Base-by-base conservation (phyloP, 345 rosid species). In the Garcia nutans region DNA sequence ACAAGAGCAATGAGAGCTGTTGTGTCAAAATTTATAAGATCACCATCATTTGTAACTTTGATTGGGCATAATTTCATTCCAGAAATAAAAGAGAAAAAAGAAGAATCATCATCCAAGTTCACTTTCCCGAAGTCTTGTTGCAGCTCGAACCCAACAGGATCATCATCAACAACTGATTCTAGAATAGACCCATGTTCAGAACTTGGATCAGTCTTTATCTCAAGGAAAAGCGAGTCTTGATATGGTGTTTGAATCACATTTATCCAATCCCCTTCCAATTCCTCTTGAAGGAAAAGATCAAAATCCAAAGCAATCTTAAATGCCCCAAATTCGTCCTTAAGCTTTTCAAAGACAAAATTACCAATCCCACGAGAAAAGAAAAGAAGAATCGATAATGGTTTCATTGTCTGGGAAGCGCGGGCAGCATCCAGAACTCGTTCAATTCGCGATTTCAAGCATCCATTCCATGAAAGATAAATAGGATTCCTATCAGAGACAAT, bases 401-500 rank as follows among this genome's bases (percentile, higher is more conserved):
- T 86, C 8, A 90, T 66, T 20, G 72, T 76, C 17, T 9, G 71
- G 22, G 87, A 82, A 22, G 87, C 85, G 3, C 64, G 77, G 16
- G 96, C 88, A 0, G 97, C 96, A 73, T 64, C 82, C 56, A 91
- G 62, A 10, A 90, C 70, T 28, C 80, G 78, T 57, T 85, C 80
- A 59, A 96, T 69, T 54, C 93, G 87, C 54, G 70, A 80, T 65
- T 64, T 89, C n/a, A 91, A 84, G 26, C 93, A 97, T 80, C 87
- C 80, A 13, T 56, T 31, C 99, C 99, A 93, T 5, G 81, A 75
- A 60, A 96, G 76, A 77, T 89, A 89, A 15, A 24, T 84, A 2
- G 96, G 96, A 78, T 96, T 96, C 83, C 98, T 83, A 71, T 93
- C 93, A 0, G 99, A 93, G 24, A 93, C 98, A 22, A 93, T 74